Conservation (phyloP, 83 land plant species). For the Diphasiastrum complanatum region DNA sequence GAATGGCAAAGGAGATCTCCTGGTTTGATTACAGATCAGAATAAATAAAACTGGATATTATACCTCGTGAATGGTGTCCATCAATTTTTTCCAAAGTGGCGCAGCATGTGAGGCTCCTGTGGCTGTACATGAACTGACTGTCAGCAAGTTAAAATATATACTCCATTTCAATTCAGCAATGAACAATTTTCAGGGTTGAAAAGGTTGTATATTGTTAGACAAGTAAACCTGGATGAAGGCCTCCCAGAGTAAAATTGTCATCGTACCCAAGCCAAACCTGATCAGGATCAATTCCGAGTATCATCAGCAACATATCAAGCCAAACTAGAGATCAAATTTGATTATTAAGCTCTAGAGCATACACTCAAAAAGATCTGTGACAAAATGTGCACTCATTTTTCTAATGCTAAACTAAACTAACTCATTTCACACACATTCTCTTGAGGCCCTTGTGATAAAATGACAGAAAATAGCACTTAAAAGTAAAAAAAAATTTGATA, state of each 20-base stretch:
- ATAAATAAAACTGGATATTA: neutral
- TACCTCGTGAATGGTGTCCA: slow-evolving; percentile 34
- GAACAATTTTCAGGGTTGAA: neutral
- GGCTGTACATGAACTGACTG: slow-evolving; percentile 18
- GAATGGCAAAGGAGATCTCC: neutral
- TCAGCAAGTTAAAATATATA: neutral
- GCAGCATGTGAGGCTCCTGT: slow-evolving; percentile 49
- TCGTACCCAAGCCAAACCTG: slow-evolving; percentile 49
- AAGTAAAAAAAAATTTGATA: neutral
- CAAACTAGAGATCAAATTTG: no score
- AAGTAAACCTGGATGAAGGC: slow-evolving; percentile 35
- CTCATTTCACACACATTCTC: no score
- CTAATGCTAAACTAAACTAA: no score
- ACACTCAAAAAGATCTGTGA: neutral
- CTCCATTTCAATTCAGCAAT: neutral
- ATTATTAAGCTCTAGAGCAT: no score
- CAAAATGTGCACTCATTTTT: neutral
- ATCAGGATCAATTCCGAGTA: no score
- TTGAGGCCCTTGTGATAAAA: no score
- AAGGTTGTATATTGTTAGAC: neutral
- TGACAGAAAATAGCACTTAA: no score
- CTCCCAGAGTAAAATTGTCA: slow-evolving; percentile 37
- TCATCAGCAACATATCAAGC: no score
- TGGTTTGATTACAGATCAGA: neutral
- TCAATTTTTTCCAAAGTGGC: slow-evolving; percentile 40